Evolutionary conservation across 768 basidiomycete genomes (phyloP).

Genomic region (Calvatia gigantea): DNA sequence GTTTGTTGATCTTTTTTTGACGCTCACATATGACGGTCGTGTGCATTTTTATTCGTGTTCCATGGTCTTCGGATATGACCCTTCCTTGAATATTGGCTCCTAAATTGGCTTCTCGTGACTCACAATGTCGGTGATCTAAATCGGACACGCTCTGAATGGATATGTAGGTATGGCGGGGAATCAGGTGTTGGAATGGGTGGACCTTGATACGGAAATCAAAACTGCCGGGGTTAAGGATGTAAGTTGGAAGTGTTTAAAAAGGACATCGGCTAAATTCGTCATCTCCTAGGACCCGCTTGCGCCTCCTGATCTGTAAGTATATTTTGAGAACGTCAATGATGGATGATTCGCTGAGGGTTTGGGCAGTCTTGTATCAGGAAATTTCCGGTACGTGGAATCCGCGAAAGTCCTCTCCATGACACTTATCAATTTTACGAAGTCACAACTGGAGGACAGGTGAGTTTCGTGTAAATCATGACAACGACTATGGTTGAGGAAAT

Average conservation of each 20-base stretch:
- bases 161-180: conserved; percentile 52
- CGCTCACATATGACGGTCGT: background rate
- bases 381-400: conserved; percentile 33
- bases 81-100: too few species aligned
- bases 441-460: conserved; percentile 48
- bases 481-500: background rate
- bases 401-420: too few species aligned
- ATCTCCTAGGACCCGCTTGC: conserved; percentile 35
- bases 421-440: conserved; percentile 17
- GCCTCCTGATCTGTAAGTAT: conserved; percentile 41
- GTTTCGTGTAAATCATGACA: conserved; percentile 1
- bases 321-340: background rate
- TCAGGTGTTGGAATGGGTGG: conserved; percentile 59
- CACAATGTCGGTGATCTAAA: background rate
- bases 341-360: background rate
- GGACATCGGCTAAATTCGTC: background rate
- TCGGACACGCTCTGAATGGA: background rate
- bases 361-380: conserved; percentile 37
- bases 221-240: conserved; percentile 50
- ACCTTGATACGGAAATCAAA: conserved; percentile 60
- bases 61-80: background rate
- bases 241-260: conserved; percentile 12
- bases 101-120: background rate
- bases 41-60: background rate
- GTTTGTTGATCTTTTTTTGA: background rate